Conservation (phyloP, 1,284 basidiomycete species). For the Wallemia hederae region DNA sequence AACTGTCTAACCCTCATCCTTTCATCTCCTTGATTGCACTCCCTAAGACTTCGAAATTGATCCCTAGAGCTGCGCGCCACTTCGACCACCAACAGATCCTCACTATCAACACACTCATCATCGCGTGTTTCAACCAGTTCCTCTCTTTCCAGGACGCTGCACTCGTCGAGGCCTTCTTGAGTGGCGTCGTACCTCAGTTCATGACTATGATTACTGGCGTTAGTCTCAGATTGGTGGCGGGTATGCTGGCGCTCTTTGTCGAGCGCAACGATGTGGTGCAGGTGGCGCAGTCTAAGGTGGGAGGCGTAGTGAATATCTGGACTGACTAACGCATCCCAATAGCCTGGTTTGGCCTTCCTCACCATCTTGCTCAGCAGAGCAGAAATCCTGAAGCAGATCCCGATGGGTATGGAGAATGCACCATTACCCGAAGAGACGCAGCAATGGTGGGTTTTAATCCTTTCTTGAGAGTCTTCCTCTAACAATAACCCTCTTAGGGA, state of each 20-base stretch:
- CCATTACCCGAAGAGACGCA: constrained; percentile 5
- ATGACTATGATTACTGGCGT: constrained; percentile 49
- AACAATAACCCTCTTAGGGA: constrained; percentile 14
- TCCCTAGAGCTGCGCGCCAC: constrained; percentile 69
- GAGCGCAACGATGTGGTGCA: constrained; percentile 46
- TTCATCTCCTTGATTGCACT: constrained; percentile 74
- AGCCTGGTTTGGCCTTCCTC: constrained; percentile 76
- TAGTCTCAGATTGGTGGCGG: constrained; percentile 52
- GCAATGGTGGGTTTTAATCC: neutral
- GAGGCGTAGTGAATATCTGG: constrained; percentile 11
- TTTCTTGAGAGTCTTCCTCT: neutral
- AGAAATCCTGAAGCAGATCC: constrained; percentile 54
- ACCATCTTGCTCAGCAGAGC: constrained; percentile 78
- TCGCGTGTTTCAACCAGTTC: constrained; percentile 75
- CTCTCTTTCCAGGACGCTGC: constrained; percentile 53
- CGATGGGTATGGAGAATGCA: constrained; percentile 18
- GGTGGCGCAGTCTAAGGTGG: constrained; percentile 43
- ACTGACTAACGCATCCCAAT: constrained; percentile 1
- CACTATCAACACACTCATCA: constrained; percentile 62
- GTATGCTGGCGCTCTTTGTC: constrained; percentile 54
- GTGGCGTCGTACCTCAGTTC: constrained; percentile 58
- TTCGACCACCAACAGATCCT: constrained; percentile 50
- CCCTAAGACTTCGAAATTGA: constrained; percentile 72
- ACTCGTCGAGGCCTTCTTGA: constrained; percentile 48
- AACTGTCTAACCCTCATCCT: constrained; percentile 78